Evolutionary conservation across 441 rosid genomes (phyloP).

Genomic region (Rhodomyrtus psidioides): DNA sequence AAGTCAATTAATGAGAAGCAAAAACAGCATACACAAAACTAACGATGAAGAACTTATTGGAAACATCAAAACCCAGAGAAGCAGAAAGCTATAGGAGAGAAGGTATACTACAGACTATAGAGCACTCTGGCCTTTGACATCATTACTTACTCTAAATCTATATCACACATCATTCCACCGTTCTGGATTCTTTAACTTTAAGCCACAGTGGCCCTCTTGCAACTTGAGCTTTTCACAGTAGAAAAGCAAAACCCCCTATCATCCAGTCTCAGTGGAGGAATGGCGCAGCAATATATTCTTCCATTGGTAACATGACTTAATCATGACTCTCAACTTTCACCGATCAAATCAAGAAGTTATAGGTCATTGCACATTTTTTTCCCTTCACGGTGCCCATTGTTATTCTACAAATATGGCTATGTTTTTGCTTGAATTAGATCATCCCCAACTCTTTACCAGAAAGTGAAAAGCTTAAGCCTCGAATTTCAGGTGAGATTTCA

Average conservation of each 20-base stretch:
- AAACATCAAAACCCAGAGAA: neutral
- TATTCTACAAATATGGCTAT: too few species aligned
- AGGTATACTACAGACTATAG: neutral
- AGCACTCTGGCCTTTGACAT: neutral
- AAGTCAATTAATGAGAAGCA: neutral
- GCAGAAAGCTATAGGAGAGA: neutral
- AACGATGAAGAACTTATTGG: neutral
- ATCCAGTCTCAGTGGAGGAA: neutral
- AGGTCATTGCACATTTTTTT: neutral
- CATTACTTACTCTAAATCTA: neutral
- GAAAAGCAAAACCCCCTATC: too few species aligned
- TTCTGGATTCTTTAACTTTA: neutral
- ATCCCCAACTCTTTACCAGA: neutral
- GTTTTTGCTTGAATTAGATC: neutral
- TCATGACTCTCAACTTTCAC: neutral
- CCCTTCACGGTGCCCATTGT: neutral
- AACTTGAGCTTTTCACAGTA: neutral
- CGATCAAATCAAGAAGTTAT: neutral
- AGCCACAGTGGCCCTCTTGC: neutral
- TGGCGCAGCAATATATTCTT: neutral
- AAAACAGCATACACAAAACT: neutral
- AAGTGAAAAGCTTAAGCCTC: neutral
- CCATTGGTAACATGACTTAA: neutral
- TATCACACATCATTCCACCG: neutral
- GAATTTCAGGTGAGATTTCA: neutral